These are phyloP conservation scores for Fusarium xyrophilum DNA, from an alignment of 2,329 filamentous ascomycete genomes.

Conservation along the genomic window DNA sequence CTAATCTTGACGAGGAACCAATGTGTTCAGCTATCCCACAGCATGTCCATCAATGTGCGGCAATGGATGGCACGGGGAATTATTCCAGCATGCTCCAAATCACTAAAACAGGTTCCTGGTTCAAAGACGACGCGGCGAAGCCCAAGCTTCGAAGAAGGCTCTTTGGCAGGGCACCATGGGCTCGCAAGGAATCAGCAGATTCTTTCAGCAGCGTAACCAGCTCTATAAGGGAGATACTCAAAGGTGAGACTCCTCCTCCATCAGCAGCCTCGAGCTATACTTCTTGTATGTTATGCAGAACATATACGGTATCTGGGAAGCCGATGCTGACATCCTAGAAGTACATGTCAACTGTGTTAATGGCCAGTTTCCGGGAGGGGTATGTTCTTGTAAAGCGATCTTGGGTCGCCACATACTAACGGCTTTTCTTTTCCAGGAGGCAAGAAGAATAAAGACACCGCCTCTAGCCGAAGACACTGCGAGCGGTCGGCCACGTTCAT, in stretches of 20 bases:
- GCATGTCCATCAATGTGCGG: constrained; percentile 1
- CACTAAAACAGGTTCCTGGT: constrained; percentile 38
- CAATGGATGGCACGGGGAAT: constrained; percentile 21
- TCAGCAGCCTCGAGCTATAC: constrained; percentile 38
- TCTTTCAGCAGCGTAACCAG: constrained; percentile 52
- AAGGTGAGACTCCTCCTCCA: constrained; percentile 46
- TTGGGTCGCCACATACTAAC: constrained; percentile 13
- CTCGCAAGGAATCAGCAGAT: constrained; percentile 48
- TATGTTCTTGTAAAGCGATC: constrained; percentile 27
- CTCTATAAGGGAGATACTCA: constrained; percentile 51
- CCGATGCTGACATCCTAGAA: constrained; percentile 13
- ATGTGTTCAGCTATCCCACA: constrained; percentile 30
- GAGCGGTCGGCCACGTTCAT: constrained; percentile 49
- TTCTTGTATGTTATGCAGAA: constrained; percentile 6
- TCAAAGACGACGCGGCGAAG: constrained; percentile 45
- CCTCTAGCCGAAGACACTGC: constrained; percentile 51
- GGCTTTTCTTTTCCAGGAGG: constrained; percentile 49
- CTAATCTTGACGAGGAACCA: constrained; percentile 17
- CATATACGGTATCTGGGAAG: too few species aligned
- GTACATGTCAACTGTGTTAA: constrained; percentile 7
- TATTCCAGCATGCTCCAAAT: constrained; percentile 30
- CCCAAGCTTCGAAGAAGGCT: constrained; percentile 46
- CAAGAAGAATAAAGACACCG: constrained; percentile 56
- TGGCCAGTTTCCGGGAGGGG: constrained; percentile 47
- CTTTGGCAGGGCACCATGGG: constrained; percentile 52